Conservation (phyloP, 768 basidiomycete species). For the Hypsizygus marmoreus region DNA sequence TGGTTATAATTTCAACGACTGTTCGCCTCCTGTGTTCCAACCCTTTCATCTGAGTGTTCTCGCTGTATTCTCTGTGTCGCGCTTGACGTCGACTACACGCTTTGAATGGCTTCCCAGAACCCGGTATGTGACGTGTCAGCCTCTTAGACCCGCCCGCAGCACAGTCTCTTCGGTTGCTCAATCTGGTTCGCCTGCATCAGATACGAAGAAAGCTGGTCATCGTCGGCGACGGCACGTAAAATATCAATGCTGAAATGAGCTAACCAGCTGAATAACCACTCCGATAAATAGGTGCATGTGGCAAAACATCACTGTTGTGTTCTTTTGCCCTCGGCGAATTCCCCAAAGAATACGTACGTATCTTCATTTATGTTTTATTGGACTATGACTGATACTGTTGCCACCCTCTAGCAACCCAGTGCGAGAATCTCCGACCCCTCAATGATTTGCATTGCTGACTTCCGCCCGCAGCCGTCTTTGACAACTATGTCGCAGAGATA, state of each 20-base stretch:
- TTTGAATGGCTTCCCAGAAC: conserved; percentile 53
- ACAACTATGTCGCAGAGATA: conserved; percentile 99
- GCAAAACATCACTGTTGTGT: conserved; percentile 90
- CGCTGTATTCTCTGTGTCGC: conserved; percentile 3
- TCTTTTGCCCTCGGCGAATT: conserved; percentile 95
- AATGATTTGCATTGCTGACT: conserved; percentile 15
- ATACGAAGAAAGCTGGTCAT: conserved; percentile 95
- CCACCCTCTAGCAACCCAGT: conserved; percentile 57
- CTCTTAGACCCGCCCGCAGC: conserved; percentile 5
- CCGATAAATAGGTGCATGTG: conserved; percentile 75
- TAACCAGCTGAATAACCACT: conserved; percentile 22
- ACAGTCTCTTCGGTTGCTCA: conserved; percentile 2
- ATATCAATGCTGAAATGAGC: conserved; percentile 11
- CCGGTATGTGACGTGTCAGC: conserved; percentile 46
- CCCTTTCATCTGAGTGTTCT: conserved; percentile 8
- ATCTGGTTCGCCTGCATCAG: conserved; percentile 39
- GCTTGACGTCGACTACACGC: conserved; percentile 21
- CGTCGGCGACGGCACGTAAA: conserved; percentile 87
- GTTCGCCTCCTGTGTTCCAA: no score
- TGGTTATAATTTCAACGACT: no score
- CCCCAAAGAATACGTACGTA: conserved; percentile 90
- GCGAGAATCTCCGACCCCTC: conserved; percentile 26
- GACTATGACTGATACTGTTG: conserved; percentile 12
- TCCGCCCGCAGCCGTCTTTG: conserved; percentile 77
- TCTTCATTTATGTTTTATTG: conserved; percentile 10